Conservation (phyloP, 1,139 yeast species). For the Cylindricascospora bacillispora region DNA sequence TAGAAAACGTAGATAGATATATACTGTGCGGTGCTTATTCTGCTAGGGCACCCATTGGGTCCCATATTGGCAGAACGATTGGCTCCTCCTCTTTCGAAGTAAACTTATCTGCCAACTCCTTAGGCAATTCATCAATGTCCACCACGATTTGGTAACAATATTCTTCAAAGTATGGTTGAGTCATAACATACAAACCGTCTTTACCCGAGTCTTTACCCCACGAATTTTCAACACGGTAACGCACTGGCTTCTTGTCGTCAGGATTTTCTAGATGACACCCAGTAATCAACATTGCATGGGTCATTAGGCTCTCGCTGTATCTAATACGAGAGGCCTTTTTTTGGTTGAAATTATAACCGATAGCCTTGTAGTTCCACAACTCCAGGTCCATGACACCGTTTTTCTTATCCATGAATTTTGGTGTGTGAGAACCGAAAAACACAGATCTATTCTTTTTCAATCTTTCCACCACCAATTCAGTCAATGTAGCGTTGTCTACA, state of each 20-base stretch:
- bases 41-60: slow-evolving; percentile 83
- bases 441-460: slow-evolving; percentile 63
- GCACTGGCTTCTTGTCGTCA: slow-evolving; percentile 42
- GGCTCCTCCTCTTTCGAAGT: slow-evolving; percentile 28
- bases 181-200: slow-evolving; percentile 68
- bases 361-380: slow-evolving; percentile 51
- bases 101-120: slow-evolving; percentile 34
- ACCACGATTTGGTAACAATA: slow-evolving; percentile 76
- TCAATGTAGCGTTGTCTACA: slow-evolving; percentile 44
- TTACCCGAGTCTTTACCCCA: slow-evolving; percentile 72
- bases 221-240: slow-evolving; percentile 79
- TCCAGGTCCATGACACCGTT: slow-evolving; percentile 60
- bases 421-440: slow-evolving; percentile 78
- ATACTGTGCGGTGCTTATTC: too few species aligned
- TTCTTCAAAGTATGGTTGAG: slow-evolving; percentile 72
- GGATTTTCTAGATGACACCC: slow-evolving; percentile 58
- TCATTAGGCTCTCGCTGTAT: slow-evolving; percentile 55
- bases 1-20: too few species aligned
- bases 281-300: slow-evolving; percentile 77
- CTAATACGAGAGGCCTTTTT: slow-evolving; percentile 44
- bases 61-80: slow-evolving; percentile 59
- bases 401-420: slow-evolving; percentile 45
- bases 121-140: slow-evolving; percentile 41
- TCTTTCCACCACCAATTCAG: slow-evolving; percentile 50
- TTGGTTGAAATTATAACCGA: slow-evolving; percentile 49